Base-by-base conservation (phyloP, 805 yeast species). In the Suhomyces xylopsoci region DNA sequence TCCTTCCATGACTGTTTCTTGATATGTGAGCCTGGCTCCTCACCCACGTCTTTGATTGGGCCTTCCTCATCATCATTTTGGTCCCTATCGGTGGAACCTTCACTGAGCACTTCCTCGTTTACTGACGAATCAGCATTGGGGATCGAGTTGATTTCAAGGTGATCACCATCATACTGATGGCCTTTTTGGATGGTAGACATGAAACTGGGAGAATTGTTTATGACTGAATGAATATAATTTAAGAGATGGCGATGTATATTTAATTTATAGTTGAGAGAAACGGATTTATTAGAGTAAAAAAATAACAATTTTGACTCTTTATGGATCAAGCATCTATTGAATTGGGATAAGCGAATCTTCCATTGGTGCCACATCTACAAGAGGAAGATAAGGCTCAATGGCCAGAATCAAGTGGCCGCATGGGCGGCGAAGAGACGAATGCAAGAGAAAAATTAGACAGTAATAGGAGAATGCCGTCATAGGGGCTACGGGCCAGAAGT, bases 1-100 rank as follows among this genome's bases (percentile, higher is more conserved):
- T 63, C 60, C 42, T 58, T 57, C 65, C 66, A 59, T 9, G 58
- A 46, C 45, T 60, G 60, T 22, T 55, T 60, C 9, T 43, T 45
- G 15, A 9, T 4, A 3, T 43, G 45, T 2, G 26, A 12, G 3
- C 7, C 46, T 7, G 32, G 22, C 20, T 20, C n/a, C 15, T 47
- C 51, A 10, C 22, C 49, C 14, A 43, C 25, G 6, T 57, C 50
- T 7, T 47, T 48, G 30, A 50, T 50, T 10, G 59, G 44, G 2
- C 47, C 57, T 26, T 56, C 59, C 34, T 54, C 57, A 30, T 56
- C 57, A 30, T 56, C 59, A 19, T 17, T 24, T 8, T 48, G 38
- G 17, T 40, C 43, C 24, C 20, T 6, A 2, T 40, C 22, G 19
- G 20, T 32, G 9, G 36, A 32, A 9, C 17, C 36, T 32, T 32